phyloP scores from a whole-genome alignment of 768 basidiomycete genomes.

The Tricholoma saponaceum region DNA sequence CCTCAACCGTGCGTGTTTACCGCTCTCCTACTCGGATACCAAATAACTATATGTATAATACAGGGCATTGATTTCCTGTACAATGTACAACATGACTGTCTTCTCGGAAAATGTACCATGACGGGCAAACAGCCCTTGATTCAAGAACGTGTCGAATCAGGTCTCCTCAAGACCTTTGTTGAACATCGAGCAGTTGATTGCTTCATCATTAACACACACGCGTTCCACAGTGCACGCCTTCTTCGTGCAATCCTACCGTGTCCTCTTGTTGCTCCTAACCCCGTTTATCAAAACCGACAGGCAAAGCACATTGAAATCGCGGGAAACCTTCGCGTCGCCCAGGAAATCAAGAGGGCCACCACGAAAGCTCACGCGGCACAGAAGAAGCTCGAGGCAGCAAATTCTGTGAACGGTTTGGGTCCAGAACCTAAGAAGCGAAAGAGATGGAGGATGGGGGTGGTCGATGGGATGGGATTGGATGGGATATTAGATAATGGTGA shows the following conservation, averaged over 20 bases:
- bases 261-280: not conserved
- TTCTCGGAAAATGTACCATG: slow-evolving; percentile 10
- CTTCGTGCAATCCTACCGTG: not conserved
- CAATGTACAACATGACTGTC: slow-evolving; percentile 22
- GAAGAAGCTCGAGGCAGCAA: not conserved
- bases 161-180: not conserved
- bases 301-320: not conserved
- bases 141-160: slow-evolving; percentile 11
- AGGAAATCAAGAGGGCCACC: not conserved
- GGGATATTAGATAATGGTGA: too few species aligned
- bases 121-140: slow-evolving; percentile 8
- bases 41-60: too few species aligned
- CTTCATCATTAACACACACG: not conserved
- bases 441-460: not conserved
- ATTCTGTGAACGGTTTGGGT: too few species aligned
- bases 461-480: not conserved
- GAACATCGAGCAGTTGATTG: not conserved
- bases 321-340: not conserved
- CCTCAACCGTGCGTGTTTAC: slow-evolving; percentile 10
- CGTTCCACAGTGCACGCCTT: too few species aligned
- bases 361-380: not conserved
- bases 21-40: too few species aligned
- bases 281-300: not conserved
- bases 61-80: slow-evolving; percentile 13
- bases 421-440: not conserved